These are phyloP conservation scores for Bromus sterilis DNA, from an alignment of 176 grass and related monocot species.

Conservation along the genomic window DNA sequence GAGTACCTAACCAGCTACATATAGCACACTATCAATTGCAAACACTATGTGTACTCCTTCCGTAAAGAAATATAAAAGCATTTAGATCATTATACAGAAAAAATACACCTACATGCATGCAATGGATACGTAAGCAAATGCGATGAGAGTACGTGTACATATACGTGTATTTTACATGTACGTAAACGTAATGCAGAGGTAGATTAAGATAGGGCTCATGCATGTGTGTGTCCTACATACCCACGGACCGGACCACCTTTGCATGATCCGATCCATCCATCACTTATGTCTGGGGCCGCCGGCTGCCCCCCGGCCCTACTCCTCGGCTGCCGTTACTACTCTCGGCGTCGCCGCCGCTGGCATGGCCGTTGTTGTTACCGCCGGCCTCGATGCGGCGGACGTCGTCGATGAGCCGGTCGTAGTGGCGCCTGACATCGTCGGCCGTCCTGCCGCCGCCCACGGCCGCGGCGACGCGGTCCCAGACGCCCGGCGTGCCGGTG, in stretches of 20 bases:
- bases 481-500: constrained; percentile 28
- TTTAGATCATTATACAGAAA: too few species aligned
- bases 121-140: too few species aligned
- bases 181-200: neutral
- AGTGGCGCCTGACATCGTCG: constrained; percentile 52
- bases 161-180: too few species aligned
- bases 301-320: neutral
- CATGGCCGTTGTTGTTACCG: neutral
- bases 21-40: too few species aligned
- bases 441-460: constrained; percentile 57
- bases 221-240: neutral
- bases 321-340: neutral
- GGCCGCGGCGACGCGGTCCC: constrained; percentile 46
- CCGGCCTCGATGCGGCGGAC: constrained; percentile 28
- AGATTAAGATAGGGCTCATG: neutral
- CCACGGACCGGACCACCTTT: neutral
- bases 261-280: neutral
- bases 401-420: constrained; percentile 25
- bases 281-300: neutral
- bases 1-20: too few species aligned
- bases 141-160: too few species aligned
- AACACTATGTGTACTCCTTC: too few species aligned
- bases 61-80: too few species aligned
- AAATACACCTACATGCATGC: too few species aligned
- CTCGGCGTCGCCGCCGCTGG: neutral